Evolutionary conservation across 805 yeast species (phyloP), one percentile per base, ranked within the genome.

Genomic region (Ogataea ramenticola): DNA sequence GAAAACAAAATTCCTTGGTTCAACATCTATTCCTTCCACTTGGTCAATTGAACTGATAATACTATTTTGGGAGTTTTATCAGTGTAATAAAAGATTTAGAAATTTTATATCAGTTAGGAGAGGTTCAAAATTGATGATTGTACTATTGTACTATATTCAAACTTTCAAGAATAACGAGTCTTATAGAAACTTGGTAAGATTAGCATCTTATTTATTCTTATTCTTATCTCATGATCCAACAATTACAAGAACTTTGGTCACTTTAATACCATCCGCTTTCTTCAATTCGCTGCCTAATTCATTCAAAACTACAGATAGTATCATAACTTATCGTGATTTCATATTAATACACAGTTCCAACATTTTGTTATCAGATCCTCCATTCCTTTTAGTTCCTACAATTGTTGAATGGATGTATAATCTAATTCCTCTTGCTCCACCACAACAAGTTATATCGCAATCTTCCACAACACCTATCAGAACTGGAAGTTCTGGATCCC

Each of bases 1-100:
- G 4, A 22, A 36, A 49, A 3, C 49, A 42, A 12, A 30, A 37
- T 1, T 15, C 39, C 24, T 34, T 19, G 37, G 15, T 44, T 8
- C 7, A 7, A 17, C 17, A 7, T 4, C 19, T 10, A 17, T 6
- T 17, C 54, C 60, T 1, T 48, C 61, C 4, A 53, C 71, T 17
- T 70, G 89, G 82, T 59, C 79, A 2, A 64, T 70, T 3, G 90
- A 83, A 54, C 56, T 75, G n/a, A 61, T 78, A 6, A 71, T 83
- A 57, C 57, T 90, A 9, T 51, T 85, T 15, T 86, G 95, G 86
- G 95, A 86, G 53, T 63, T 88, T 36, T 63, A 77, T 30, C 91
- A 86, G 56, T 80, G 88, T 52, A 91, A 91, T 62, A 69, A 68
- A 46, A 62, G 61, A 40, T 80, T 83, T 53, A 71, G 71, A 46